Conservation (phyloP, 805 yeast species). For the Clavispora phyllophila region DNA sequence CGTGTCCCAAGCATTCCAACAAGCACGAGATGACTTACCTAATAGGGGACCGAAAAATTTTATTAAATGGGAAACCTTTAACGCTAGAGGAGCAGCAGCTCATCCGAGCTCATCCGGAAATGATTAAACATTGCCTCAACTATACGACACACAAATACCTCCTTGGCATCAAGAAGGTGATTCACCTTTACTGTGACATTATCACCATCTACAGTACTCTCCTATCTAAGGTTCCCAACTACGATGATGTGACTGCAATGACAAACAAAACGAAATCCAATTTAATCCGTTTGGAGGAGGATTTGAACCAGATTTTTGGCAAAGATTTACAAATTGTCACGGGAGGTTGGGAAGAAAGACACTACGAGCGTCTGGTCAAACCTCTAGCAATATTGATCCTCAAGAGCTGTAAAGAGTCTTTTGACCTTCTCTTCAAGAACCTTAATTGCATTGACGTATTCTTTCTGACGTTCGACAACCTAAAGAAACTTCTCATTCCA, state of each 20-base stretch:
- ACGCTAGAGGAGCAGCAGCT: constrained; percentile 22
- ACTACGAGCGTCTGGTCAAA: constrained; percentile 23
- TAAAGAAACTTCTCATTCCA: constrained; percentile 34
- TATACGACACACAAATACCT: constrained; percentile 23
- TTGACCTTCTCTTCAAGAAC: constrained; percentile 17
- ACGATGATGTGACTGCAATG: constrained; percentile 37
- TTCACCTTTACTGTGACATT: constrained; percentile 34
- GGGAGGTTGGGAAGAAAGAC: constrained; percentile 22
- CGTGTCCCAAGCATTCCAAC: background rate
- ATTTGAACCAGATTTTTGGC: constrained; percentile 27
- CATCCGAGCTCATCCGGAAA: constrained; percentile 22
- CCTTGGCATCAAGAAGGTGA: constrained; percentile 24
- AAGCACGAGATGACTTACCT: constrained; percentile 29
- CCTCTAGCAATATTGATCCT: constrained; percentile 14
- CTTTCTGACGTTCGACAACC: constrained; percentile 33
- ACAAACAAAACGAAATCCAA: constrained; percentile 18
- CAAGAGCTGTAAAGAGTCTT: constrained; percentile 8
- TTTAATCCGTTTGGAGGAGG: constrained; percentile 25
- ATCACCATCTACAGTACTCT: constrained; percentile 37
- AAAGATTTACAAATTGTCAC: constrained; percentile 2
- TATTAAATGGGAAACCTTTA: constrained; percentile 17
- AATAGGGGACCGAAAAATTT: constrained; percentile 30
- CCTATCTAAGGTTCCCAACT: constrained; percentile 33
- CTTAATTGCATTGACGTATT: constrained; percentile 35
- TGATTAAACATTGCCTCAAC: constrained; percentile 33